phyloP scores from a whole-genome alignment of 106 monocot genomes.

The Phalaenopsis aphrodite region DNA sequence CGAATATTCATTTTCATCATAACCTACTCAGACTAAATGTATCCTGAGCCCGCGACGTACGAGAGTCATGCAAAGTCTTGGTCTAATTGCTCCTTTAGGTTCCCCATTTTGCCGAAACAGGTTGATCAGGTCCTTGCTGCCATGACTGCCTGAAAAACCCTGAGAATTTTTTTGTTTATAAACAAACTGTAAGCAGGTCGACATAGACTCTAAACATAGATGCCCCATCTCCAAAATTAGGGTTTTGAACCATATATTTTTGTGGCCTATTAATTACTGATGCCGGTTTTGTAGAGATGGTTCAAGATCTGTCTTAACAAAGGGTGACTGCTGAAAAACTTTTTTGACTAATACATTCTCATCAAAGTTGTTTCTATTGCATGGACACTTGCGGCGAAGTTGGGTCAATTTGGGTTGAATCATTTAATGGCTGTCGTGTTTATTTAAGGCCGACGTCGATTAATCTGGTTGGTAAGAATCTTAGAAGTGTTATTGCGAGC shows the following conservation, averaged over 20 bases:
- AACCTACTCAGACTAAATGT: background rate
- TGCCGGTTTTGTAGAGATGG: background rate
- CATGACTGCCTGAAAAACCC: background rate
- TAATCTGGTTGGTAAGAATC: too few relatives aligned
- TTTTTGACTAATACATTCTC: too few relatives aligned
- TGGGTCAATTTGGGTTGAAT: too few relatives aligned
- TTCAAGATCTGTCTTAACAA: too few relatives aligned
- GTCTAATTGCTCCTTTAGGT: constrained; percentile 22
- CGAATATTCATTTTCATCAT: background rate
- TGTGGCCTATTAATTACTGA: background rate
- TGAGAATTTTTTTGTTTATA: background rate
- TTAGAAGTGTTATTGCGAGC: too few relatives aligned
- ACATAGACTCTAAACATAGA: background rate
- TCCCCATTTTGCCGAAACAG: constrained; percentile 13
- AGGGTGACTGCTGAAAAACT: too few relatives aligned
- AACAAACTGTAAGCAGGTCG: too few relatives aligned
- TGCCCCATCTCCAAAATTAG: background rate
- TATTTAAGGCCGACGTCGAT: too few relatives aligned
- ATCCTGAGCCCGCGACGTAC: constrained; percentile 5
- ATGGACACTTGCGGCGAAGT: too few relatives aligned
- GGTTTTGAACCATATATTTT: background rate
- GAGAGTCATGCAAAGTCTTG: constrained; percentile 23
- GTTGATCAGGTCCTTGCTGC: background rate
- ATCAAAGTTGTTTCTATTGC: too few relatives aligned
- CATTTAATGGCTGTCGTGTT: too few relatives aligned